phyloP scores from a whole-genome alignment of 257 asterid genomes.

The Verbena officinalis region DNA sequence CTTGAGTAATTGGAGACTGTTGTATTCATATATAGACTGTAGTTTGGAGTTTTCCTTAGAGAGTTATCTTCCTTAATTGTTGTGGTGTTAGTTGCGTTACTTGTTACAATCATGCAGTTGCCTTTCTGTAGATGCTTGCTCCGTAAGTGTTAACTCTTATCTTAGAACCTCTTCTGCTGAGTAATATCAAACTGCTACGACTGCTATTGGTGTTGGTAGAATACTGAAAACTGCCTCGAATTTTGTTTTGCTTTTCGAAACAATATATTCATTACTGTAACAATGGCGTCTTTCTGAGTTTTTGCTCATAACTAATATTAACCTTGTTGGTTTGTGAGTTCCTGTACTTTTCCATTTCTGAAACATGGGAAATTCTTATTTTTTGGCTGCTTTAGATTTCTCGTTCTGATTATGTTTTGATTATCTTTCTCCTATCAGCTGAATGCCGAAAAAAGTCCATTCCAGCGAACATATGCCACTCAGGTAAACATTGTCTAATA shows the following conservation, averaged over 20 bases:
- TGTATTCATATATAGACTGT: neutral
- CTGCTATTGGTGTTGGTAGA: neutral
- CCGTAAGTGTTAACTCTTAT: neutral
- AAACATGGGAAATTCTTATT: neutral
- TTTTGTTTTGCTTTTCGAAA: neutral
- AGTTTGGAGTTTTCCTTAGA: neutral
- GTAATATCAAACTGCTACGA: neutral
- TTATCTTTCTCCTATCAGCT: constrained; percentile 58
- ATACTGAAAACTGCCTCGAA: neutral
- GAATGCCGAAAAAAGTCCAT: constrained; percentile 94
- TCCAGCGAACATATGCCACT: constrained; percentile 92
- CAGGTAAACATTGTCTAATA: constrained; percentile 58
- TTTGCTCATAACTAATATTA: constrained; percentile 27
- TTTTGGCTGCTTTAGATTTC: constrained; percentile 14
- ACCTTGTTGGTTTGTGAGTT: constrained; percentile 1
- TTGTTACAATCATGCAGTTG: neutral
- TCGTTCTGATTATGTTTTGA: constrained; percentile 14
- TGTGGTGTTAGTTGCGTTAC: neutral
- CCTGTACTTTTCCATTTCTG: too few species aligned
- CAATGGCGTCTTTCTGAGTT: neutral
- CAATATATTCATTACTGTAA: neutral
- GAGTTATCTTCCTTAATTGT: neutral
- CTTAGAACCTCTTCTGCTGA: neutral
- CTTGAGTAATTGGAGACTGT: neutral
- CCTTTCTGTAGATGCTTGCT: neutral